Conservation (phyloP, 2,329 filamentous ascomycete species). For the Colletotrichum tropicale region DNA sequence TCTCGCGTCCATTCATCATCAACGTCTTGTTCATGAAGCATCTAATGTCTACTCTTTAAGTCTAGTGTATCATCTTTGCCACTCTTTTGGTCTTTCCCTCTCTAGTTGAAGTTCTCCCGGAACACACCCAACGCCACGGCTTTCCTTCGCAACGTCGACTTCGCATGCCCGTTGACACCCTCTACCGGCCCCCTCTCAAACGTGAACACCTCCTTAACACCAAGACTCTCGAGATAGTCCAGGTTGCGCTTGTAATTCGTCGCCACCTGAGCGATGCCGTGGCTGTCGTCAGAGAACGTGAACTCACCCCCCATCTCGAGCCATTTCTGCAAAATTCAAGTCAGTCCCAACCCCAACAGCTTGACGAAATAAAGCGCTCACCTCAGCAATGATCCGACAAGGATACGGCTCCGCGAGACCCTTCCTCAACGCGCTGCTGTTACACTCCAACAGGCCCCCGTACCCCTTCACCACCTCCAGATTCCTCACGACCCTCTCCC, state of each 20-base stretch:
- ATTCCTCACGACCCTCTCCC: conserved; percentile 77
- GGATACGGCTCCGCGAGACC: conserved; percentile 93
- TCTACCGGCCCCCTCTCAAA: conserved; percentile 41
- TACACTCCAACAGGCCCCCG: conserved; percentile 87
- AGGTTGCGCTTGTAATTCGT: conserved; percentile 79
- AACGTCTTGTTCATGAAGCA: neutral
- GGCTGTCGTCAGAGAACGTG: conserved; percentile 93
- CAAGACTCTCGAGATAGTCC: conserved; percentile 70
- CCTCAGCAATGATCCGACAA: conserved; percentile 76
- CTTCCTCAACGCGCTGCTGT: conserved; percentile 86
- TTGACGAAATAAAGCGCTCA: conserved; percentile 38
- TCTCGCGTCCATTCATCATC: neutral
- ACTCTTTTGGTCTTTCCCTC: neutral
- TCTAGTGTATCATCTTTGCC: neutral
- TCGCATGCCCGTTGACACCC: conserved; percentile 29
- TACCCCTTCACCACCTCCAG: conserved; percentile 72
- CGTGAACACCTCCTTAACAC: conserved; percentile 68
- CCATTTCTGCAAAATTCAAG: conserved; percentile 62
- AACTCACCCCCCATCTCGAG: conserved; percentile 77
- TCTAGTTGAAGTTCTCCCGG: conserved; percentile 29
- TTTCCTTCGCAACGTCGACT: conserved; percentile 44
- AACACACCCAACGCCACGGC: conserved; percentile 47
- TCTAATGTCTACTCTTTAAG: neutral
- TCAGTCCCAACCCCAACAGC: neutral
- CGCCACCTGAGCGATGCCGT: conserved; percentile 86